Percentiles rank a stretch among this genome's conserved stretches.
These are phyloP conservation scores for Globisporangium rhizosaccharum DNA, from an alignment of 352 stramenopile species.

Conservation along the genomic window DNA sequence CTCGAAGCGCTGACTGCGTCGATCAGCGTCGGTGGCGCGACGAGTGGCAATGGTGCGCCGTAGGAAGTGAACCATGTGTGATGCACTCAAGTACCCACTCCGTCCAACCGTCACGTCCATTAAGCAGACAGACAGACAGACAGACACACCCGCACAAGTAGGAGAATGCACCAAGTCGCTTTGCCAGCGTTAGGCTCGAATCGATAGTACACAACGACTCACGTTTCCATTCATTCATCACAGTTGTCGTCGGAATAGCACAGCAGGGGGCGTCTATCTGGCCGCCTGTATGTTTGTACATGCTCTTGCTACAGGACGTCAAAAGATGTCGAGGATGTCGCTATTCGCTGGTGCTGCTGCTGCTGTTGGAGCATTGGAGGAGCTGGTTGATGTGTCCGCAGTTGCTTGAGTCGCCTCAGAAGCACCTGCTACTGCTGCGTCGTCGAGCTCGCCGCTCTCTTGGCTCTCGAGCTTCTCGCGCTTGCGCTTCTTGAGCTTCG, in stretches of 20 bases:
- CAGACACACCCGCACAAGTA: background rate
- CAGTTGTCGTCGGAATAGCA: no score
- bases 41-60: background rate
- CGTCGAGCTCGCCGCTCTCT: constrained; percentile 4
- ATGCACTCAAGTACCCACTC: background rate
- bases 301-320: constrained; percentile 5
- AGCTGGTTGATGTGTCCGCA: background rate
- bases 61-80: constrained; percentile 3
- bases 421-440: constrained; percentile 2
- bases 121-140: background rate
- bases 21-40: constrained; percentile 24
- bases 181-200: no score
- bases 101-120: no score
- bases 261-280: no score
- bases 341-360: constrained; percentile 16
- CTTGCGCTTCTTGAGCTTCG: constrained; percentile 56
- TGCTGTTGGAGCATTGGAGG: constrained; percentile 3
- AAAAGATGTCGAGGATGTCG: constrained; percentile 63
- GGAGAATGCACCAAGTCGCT: background rate
- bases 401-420: constrained; percentile 3
- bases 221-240: no score
- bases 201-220: background rate
- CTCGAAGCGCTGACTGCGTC: constrained; percentile 57
- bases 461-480: constrained; percentile 25
- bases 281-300: background rate